Base-by-base conservation (phyloP, 441 rosid species). In the Erodium texanum region DNA sequence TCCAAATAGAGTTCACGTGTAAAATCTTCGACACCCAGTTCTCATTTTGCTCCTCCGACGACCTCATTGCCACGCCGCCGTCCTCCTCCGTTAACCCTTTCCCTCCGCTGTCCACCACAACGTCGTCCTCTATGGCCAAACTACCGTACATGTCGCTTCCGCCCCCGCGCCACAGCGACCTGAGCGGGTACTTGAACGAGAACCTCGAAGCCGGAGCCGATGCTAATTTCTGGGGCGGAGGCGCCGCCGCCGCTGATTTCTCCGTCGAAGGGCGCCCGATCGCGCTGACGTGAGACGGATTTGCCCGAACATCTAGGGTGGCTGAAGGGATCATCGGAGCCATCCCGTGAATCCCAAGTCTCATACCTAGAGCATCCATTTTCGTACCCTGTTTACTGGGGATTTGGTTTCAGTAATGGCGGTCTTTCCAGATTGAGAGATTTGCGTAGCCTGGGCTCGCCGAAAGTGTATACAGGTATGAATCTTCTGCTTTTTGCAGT, bases 11-110 rank as follows among this genome's bases (percentile, higher is more conserved):
- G 52, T 81, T 78, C n/a, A 86, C 86, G 18, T 84, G 90, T 80
- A 94, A 76, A 84, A 94, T 89, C 96, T 85, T 94, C 83, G 82
- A 64, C 24, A 91, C 89, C 96, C 97, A 89, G 74, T 80, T 91
- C 75, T 66, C 81, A 56, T 83, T 82, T 52, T 78, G 68, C 61
- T 73, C 84, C 65, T 75, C 85, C 66, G 71, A 14, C 58, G 62
- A 32, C 62, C 79, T 34, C 20, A 24, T 70, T 43, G 32, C 19
- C 69, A 19, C 73, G 27, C 59, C 59, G 73, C 65, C 79, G 1
- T 36, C 41, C 45, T 71, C 86, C 52, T 65, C 83, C 16, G 29
- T 27, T 27, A 27, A 1, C 29, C 29, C 29, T 27, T 27, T 27
- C 29, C 4, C 29, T 27, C 29, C 29, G 29, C 29, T 4, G 29